Base-by-base conservation (phyloP, 352 stramenopile genomes). In the Globisporangium uncinulatum region DNA sequence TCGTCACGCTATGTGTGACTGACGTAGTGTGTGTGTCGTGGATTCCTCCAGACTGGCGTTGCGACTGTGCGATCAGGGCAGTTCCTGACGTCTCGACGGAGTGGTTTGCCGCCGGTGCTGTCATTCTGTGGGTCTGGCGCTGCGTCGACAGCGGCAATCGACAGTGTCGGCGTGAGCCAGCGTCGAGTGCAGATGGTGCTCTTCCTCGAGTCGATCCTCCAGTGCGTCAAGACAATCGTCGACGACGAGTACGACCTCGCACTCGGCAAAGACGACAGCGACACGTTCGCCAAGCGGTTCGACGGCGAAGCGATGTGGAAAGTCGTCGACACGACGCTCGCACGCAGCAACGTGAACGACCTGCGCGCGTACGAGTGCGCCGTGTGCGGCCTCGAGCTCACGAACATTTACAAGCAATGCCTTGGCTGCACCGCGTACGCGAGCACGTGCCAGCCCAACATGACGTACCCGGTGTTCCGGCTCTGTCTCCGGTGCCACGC, bases 401-500 rank as follows among this genome's bases (percentile, higher is more conserved):
- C 78, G 21, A 94, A 94, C 63, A 71, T 86, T 51, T 92, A 91
- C 70, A 92, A 94, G 65, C 81, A 92, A 59, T 94, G 84, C 34
- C 66, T 94, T 4, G 84, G 84, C 37, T 94, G 84, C 53, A 73
- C 79, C 1, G 69, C 89, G 19, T 88, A 89, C 60, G 70, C 75
- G 31, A 79, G 71, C 36, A 64, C 71, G 20, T 69, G 74, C 45
- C 69, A 72, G 10, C 75, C 74, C 13, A 89, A 91, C 69, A 81
- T 87, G 63, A 60, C 67, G 49, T 94, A 86, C 63, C 56, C 61
- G 14, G 60, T 83, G 15, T 89, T 89, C 62, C 79, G 79, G 20
- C 74, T 88, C 50, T 91, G 84, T 44, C 53, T 91, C 45, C 79
- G 82, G 29, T 92, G 79, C 56, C 75, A 87, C 57, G 73, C 73